A percentile compares a stretch with the other conserved stretches of the same genome.
Evolutionary conservation across 73 alveolate species (phyloP).

Genomic region (Durusdinium trenchii): DNA sequence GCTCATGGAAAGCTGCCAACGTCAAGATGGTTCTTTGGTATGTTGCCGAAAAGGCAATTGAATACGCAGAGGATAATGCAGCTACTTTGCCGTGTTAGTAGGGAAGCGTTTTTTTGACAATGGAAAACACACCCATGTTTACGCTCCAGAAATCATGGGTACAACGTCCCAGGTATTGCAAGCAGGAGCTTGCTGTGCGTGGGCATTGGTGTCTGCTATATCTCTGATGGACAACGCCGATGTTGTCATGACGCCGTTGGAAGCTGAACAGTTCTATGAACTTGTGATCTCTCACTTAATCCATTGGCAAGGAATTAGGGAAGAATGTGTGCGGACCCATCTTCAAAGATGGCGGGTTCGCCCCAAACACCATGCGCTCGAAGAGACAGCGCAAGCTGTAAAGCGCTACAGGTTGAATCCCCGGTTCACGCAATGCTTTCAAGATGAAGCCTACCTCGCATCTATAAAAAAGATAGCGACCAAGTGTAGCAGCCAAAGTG

Average conservation of each 20-base stretch:
- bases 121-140: not conserved
- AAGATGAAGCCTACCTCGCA: not conserved
- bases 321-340: not conserved
- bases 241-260: not conserved
- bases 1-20: not conserved
- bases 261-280: not conserved
- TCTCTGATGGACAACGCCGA: not conserved
- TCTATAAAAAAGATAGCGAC: not conserved
- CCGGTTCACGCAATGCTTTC: not conserved
- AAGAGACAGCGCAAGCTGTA: not conserved
- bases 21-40: not conserved
- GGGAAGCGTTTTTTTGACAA: not conserved
- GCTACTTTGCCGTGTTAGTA: not conserved
- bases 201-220: not conserved
- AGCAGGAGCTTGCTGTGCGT: constrained; percentile 2
- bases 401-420: not conserved
- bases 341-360: not conserved
- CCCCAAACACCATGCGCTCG: not conserved
- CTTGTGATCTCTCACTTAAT: not conserved
- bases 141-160: not conserved
- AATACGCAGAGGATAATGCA: not conserved
- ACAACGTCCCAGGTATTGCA: not conserved
- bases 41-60: not conserved
- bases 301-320: not conserved
- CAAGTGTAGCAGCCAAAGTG: not conserved